Conservation (phyloP, 1,139 yeast genomes). For the Sugiyamaella neomexicana region DNA sequence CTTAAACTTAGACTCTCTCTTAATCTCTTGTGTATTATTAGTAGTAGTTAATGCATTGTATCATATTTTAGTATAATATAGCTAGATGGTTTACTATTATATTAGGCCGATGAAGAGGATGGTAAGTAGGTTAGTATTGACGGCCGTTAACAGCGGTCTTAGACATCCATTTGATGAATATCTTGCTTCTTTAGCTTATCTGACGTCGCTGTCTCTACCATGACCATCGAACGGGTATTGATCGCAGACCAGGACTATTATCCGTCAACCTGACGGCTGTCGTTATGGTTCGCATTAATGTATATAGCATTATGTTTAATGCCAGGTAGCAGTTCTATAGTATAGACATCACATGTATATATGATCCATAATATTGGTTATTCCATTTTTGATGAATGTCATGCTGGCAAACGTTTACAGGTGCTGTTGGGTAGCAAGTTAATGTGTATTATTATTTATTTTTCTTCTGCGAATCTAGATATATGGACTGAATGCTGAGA, state of each 20-base stretch:
- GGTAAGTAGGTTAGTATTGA: too few species aligned
- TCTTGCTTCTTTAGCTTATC: too few species aligned
- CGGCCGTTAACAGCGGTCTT: too few species aligned
- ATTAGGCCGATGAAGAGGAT: too few species aligned
- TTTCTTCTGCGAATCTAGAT: constrained; percentile 6
- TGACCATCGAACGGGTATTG: too few species aligned
- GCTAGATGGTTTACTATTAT: too few species aligned
- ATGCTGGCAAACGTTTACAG: neutral
- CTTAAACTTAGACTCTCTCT: neutral
- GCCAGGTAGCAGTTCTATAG: neutral
- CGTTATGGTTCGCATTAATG: neutral
- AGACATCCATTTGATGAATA: too few species aligned
- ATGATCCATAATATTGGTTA: neutral
- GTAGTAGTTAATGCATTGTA: constrained; percentile 5
- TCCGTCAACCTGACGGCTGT: neutral
- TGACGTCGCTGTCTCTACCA: too few species aligned
- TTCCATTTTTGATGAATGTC: too few species aligned
- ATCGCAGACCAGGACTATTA: too few species aligned
- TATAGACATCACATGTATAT: neutral
- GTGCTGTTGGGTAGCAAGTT: neutral
- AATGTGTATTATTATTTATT: neutral
- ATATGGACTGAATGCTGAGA: constrained; percentile 5
- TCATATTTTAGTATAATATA: neutral
- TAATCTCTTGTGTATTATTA: neutral
- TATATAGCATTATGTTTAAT: constrained; percentile 7